These are phyloP conservation scores for Salisapilia sapeloensis DNA, from an alignment of 352 stramenopile species.

Conservation along the genomic window DNA sequence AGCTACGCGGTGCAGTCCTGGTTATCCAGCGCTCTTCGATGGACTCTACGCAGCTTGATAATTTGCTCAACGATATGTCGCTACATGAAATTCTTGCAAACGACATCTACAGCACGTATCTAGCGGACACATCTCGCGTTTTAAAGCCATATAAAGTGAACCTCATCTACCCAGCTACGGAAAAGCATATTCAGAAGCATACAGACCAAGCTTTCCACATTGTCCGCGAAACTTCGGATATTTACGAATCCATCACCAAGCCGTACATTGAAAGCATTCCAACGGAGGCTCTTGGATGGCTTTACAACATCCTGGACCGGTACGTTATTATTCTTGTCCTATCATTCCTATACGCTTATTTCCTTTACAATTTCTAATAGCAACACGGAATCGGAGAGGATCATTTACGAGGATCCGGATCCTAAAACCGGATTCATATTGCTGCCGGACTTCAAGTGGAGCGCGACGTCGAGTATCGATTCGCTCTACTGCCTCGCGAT, in stretches of 20 bases:
- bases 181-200: slow-evolving; percentile 68
- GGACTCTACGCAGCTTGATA: slow-evolving; percentile 17
- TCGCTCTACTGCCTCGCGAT: slow-evolving; percentile 73
- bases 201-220: slow-evolving; percentile 73
- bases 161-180: slow-evolving; percentile 66
- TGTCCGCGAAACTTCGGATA: slow-evolving; percentile 54
- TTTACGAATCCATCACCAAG: slow-evolving; percentile 61
- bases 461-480: slow-evolving; percentile 48
- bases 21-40: slow-evolving; percentile 48
- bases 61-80: slow-evolving; percentile 33
- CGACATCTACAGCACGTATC: slow-evolving; percentile 71
- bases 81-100: slow-evolving; percentile 56
- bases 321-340: slow-evolving; percentile 14
- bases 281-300: slow-evolving; percentile 63
- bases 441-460: slow-evolving; percentile 78
- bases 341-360: slow-evolving; percentile 1
- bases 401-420: slow-evolving; percentile 61
- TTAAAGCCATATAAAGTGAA: slow-evolving; percentile 71
- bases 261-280: slow-evolving; percentile 67
- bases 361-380: slow-evolving; percentile 8
- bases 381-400: slow-evolving; percentile 65
- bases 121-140: slow-evolving; percentile 41
- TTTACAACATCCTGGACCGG: slow-evolving; percentile 81
- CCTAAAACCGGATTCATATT: slow-evolving; percentile 52
- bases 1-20: slow-evolving; percentile 44